These are phyloP conservation scores for Globisporangium perplexum DNA, from an alignment of 352 stramenopile genomes.

Conservation along the genomic window DNA sequence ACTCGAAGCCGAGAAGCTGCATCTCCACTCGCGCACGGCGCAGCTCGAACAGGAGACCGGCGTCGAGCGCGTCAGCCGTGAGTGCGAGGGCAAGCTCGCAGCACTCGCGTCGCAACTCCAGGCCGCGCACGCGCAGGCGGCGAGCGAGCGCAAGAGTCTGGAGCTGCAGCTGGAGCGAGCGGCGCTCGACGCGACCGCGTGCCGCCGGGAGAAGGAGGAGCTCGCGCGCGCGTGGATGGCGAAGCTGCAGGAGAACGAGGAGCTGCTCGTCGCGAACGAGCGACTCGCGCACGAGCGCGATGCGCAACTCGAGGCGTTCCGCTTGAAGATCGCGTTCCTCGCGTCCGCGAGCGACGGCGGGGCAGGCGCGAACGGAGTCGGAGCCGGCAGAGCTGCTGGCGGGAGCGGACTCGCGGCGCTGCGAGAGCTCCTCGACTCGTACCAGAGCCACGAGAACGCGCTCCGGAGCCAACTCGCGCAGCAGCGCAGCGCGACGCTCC, in stretches of 20 bases:
- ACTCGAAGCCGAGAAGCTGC: constrained; percentile 38
- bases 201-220: constrained; percentile 24
- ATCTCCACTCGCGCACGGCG: constrained; percentile 21
- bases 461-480: not conserved
- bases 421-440: not conserved
- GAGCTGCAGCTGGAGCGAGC: not conserved
- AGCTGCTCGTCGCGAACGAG: constrained; percentile 17
- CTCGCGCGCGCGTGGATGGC: constrained; percentile 16
- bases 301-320: not conserved
- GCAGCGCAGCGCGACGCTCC: not conserved
- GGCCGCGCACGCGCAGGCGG: not conserved
- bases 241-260: constrained; percentile 42
- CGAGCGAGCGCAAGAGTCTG: not conserved
- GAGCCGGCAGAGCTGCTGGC: too few relatives aligned
- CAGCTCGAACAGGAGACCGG: constrained; percentile 7
- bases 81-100: constrained; percentile 2
- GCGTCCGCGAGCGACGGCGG: not conserved
- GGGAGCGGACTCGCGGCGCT: not conserved
- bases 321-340: not conserved
- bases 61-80: not conserved
- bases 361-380: too few relatives aligned
- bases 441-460: not conserved
- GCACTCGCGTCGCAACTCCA: constrained; percentile 15
- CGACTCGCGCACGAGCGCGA: constrained; percentile 28
- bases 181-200: constrained; percentile 4